These are phyloP conservation scores for Dicorynia guianensis DNA, from an alignment of 306 rosid species.

Conservation along the genomic window DNA sequence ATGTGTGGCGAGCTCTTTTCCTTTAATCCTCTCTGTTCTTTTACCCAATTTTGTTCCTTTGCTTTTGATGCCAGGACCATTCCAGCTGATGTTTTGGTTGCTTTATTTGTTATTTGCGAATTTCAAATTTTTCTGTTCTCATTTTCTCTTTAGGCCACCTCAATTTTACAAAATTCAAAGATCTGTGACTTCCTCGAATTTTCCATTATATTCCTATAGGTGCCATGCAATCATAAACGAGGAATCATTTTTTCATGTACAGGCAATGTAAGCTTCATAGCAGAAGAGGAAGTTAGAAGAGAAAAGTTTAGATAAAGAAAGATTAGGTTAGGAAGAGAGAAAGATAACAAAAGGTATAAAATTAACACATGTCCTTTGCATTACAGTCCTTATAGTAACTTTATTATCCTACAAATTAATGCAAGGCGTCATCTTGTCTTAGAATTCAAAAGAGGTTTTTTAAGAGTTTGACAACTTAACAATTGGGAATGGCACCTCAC, in stretches of 20 bases:
- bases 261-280: too few species aligned
- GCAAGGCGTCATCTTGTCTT: background rate
- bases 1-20: too few species aligned
- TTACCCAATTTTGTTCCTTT: background rate
- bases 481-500: background rate
- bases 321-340: too few species aligned
- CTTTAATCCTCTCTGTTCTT: too few species aligned
- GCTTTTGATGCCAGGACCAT: conserved; percentile 12
- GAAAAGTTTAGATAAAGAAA: too few species aligned
- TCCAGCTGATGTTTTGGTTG: background rate
- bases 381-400: too few species aligned
- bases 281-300: too few species aligned
- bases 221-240: background rate
- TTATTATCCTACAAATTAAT: background rate
- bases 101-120: background rate
- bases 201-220: background rate
- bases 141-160: background rate
- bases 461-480: background rate
- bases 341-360: too few species aligned
- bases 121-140: background rate
- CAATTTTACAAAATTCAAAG: background rate
- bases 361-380: too few species aligned
- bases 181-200: background rate
- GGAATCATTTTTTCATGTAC: too few species aligned
- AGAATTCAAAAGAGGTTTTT: conserved; percentile 7